phyloP scores from a whole-genome alignment of 495 filamentous ascomycete species.

The Podospora pseudocomata region DNA sequence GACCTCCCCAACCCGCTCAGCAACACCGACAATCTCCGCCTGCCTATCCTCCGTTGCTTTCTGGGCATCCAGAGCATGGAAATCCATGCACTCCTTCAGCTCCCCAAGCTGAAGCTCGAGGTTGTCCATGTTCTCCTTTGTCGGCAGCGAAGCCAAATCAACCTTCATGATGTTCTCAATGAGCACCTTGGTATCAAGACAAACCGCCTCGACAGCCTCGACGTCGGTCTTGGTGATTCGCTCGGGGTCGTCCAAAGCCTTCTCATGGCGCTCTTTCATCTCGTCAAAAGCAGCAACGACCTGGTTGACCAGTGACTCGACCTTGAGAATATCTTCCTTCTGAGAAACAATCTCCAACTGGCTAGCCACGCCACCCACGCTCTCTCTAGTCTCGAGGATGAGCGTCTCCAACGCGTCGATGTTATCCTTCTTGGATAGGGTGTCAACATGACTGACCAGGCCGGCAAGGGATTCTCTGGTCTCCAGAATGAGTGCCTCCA shows the following conservation, averaged over 20 bases:
- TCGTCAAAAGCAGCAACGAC: conserved; percentile 71
- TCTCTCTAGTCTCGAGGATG: conserved; percentile 65
- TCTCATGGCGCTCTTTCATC: conserved; percentile 62
- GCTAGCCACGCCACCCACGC: conserved; percentile 54
- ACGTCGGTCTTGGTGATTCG: conserved; percentile 74
- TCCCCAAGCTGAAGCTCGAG: conserved; percentile 60
- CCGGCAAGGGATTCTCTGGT: conserved; percentile 65
- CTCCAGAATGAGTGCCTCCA: conserved; percentile 67
- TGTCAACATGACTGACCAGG: conserved; percentile 55
- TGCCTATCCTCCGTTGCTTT: conserved; percentile 76
- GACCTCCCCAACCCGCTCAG: conserved; percentile 50
- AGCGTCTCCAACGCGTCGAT: conserved; percentile 66
- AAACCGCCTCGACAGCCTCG: conserved; percentile 70
- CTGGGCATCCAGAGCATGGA: conserved; percentile 66
- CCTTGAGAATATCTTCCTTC: conserved; percentile 70
- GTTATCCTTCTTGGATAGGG: conserved; percentile 64
- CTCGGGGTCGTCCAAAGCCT: conserved; percentile 59
- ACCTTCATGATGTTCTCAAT: conserved; percentile 67
- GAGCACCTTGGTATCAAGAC: conserved; percentile 73
- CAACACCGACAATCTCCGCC: conserved; percentile 48
- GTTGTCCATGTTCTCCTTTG: conserved; percentile 56
- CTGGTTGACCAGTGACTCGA: conserved; percentile 74
- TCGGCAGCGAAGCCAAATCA: conserved; percentile 60
- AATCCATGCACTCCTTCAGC: conserved; percentile 64
- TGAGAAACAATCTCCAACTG: conserved; percentile 62